phyloP scores from a whole-genome alignment of 1,284 basidiomycete genomes.

The Marasmius tenuissimus region DNA sequence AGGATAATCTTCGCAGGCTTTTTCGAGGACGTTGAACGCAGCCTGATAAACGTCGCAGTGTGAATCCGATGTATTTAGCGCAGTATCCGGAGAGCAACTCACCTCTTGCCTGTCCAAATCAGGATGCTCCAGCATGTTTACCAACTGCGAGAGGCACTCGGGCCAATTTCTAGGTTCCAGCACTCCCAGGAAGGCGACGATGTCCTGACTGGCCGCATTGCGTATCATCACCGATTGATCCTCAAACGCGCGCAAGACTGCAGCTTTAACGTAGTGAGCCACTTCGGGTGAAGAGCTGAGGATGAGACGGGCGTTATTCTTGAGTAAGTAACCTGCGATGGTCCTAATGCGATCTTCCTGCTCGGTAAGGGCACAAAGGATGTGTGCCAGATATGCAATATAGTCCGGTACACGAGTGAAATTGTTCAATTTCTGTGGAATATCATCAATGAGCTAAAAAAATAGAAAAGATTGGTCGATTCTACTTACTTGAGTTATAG shows the following conservation, averaged over 20 bases:
- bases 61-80: neutral
- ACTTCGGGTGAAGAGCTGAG: conserved; percentile 67
- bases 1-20: conserved; percentile 96
- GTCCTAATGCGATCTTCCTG: conserved; percentile 92
- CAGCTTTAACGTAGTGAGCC: conserved; percentile 78
- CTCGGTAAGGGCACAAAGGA: conserved; percentile 77
- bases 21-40: conserved; percentile 92
- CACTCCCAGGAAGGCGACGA: conserved; percentile 84
- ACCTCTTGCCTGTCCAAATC: conserved; percentile 85
- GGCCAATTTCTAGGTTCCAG: conserved; percentile 91
- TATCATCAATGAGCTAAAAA: conserved; percentile 22
- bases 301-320: conserved; percentile 87
- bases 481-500: conserved; percentile 70
- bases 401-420: conserved; percentile 92
- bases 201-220: conserved; percentile 88
- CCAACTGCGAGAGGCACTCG: conserved; percentile 83
- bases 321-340: conserved; percentile 95
- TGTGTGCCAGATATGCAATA: conserved; percentile 94
- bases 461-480: conserved; percentile 16
- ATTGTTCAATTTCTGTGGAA: conserved; percentile 77
- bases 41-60: conserved; percentile 51
- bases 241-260: conserved; percentile 79
- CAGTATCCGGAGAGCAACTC: conserved; percentile 31
- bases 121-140: conserved; percentile 73
- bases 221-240: conserved; percentile 85